Evolutionary conservation across 2,329 filamentous ascomycete species (phyloP).

Genomic region (Stagonosporopsis chrysanthemi): DNA sequence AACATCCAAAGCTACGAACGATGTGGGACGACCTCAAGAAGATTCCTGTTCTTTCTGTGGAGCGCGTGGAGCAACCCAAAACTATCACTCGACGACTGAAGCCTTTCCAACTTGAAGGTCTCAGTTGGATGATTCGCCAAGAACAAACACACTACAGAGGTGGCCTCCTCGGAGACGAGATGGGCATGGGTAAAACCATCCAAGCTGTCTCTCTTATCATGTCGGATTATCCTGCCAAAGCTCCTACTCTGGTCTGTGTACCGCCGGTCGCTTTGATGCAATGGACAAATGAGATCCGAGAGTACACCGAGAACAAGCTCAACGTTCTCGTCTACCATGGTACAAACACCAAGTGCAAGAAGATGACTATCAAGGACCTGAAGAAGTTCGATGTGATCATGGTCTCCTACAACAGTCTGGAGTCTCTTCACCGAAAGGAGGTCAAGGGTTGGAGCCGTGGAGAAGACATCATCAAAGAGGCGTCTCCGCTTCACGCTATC

Average conservation of each 20-base stretch:
- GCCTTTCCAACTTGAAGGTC: slow-evolving; percentile 89
- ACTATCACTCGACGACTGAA: slow-evolving; percentile 86
- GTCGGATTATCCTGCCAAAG: slow-evolving; percentile 88
- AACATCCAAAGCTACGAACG: slow-evolving; percentile 79
- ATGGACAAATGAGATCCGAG: slow-evolving; percentile 70
- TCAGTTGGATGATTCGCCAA: slow-evolving; percentile 94
- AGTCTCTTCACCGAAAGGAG: slow-evolving; percentile 92
- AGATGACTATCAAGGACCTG: slow-evolving; percentile 75
- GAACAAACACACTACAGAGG: slow-evolving; percentile 86
- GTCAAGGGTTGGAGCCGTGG: slow-evolving; percentile 87
- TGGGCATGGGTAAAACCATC: slow-evolving; percentile 99
- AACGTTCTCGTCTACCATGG: slow-evolving; percentile 92
- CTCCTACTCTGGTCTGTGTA: slow-evolving; percentile 86
- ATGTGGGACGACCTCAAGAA: slow-evolving; percentile 85
- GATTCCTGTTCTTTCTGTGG: slow-evolving; percentile 70
- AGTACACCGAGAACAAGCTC: slow-evolving; percentile 84
- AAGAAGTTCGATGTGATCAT: slow-evolving; percentile 91
- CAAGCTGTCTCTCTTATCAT: slow-evolving; percentile 97
- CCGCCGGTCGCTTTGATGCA: slow-evolving; percentile 96
- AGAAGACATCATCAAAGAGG: slow-evolving; percentile 80
- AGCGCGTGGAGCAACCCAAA: slow-evolving; percentile 73
- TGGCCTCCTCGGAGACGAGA: slow-evolving; percentile 92
- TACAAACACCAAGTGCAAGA: slow-evolving; percentile 83
- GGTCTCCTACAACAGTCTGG: slow-evolving; percentile 92
- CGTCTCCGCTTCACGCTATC: slow-evolving; percentile 78